phyloP scores from a whole-genome alignment of 202 grass and related monocot genomes.

The Zoysia matrella region DNA sequence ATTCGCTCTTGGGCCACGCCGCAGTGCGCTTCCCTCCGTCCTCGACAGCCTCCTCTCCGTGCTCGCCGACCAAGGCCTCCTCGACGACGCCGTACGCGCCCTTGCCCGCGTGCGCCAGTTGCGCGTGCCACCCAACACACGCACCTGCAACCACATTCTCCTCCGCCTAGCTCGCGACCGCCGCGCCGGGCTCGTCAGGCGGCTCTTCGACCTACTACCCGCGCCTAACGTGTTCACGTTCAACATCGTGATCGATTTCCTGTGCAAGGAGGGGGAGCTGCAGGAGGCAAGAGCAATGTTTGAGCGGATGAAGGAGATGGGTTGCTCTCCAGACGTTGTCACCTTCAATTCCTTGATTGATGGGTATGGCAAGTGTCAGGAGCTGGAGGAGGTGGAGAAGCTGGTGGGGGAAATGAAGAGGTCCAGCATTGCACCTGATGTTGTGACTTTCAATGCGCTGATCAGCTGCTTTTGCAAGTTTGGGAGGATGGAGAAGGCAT shows the following conservation, averaged over 20 bases:
- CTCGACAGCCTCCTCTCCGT: constrained; percentile 76
- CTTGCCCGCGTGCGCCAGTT: constrained; percentile 65
- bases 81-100: constrained; percentile 60
- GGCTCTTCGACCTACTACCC: constrained; percentile 69
- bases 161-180: constrained; percentile 58
- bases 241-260: constrained; percentile 89
- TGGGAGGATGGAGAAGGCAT: constrained; percentile 71
- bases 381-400: constrained; percentile 67
- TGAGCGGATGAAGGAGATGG: constrained; percentile 70
- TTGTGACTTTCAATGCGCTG: constrained; percentile 87
- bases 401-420: constrained; percentile 73
- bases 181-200: constrained; percentile 35
- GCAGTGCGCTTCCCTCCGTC: constrained; percentile 55
- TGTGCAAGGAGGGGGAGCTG: constrained; percentile 88
- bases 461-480: constrained; percentile 90
- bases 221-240: constrained; percentile 80
- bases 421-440: constrained; percentile 59
- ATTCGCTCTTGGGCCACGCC: constrained; percentile 31
- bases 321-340: constrained; percentile 76
- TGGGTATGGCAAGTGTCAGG: constrained; percentile 77
- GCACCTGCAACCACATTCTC: constrained; percentile 92
- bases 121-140: constrained; percentile 68
- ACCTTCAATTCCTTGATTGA: constrained; percentile 95
- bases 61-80: constrained; percentile 68
- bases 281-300: constrained; percentile 54